phyloP scores from a whole-genome alignment of 768 basidiomycete species.

The Cytidiella melzeri region DNA sequence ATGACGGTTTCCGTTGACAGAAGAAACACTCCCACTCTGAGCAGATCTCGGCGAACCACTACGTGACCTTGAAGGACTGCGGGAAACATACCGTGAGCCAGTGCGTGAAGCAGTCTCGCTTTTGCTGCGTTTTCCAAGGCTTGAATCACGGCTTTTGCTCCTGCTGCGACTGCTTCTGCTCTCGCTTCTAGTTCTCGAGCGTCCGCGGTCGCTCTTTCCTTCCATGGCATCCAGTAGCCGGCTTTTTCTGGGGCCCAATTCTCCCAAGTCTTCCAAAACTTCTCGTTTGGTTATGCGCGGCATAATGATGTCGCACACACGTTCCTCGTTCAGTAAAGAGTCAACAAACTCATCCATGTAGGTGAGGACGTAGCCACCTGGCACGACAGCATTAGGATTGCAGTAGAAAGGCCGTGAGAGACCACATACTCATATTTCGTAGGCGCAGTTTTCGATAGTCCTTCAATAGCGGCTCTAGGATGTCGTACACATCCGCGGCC shows the following conservation, averaged over 20 bases:
- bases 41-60: conserved; percentile 39
- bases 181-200: conserved; percentile 33
- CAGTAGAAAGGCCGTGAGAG: not conserved
- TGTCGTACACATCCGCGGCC: conserved; percentile 85
- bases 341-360: conserved; percentile 93
- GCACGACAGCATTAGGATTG: not conserved
- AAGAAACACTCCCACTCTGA: conserved; percentile 54
- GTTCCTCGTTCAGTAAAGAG: conserved; percentile 76
- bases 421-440: conserved; percentile 69
- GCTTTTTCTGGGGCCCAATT: conserved; percentile 80
- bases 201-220: conserved; percentile 51
- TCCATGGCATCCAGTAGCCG: conserved; percentile 86
- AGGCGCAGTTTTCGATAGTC: conserved; percentile 88
- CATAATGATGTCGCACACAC: conserved; percentile 94
- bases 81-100: conserved; percentile 57
- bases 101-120: conserved; percentile 36
- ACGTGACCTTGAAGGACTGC: conserved; percentile 53
- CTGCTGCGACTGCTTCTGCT: conserved; percentile 26
- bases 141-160: conserved; percentile 22
- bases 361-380: conserved; percentile 81
- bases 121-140: conserved; percentile 21
- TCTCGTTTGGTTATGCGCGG: conserved; percentile 83
- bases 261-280: conserved; percentile 87
- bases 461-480: conserved; percentile 89
- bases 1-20: conserved; percentile 22